Evolutionary conservation across 1,139 yeast species (phyloP).

Genomic region (Diutina mesorugosa): DNA sequence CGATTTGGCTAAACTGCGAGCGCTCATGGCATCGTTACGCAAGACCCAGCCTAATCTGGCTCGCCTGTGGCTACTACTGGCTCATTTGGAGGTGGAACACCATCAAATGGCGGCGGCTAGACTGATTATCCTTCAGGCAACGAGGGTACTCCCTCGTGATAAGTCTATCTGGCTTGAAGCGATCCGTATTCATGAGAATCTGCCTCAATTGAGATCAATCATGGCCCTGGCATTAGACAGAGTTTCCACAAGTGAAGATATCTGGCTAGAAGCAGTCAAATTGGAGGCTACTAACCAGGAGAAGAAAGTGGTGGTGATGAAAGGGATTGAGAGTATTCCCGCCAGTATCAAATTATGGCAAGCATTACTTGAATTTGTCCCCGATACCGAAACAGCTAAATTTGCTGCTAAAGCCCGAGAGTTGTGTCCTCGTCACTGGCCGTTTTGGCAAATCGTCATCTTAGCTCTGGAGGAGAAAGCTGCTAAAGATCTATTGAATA

Average conservation of each 20-base stretch:
- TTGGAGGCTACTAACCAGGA: background rate
- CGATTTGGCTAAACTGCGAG: conserved; percentile 46
- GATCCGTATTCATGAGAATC: conserved; percentile 44
- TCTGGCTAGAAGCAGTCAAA: background rate
- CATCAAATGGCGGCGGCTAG: conserved; percentile 46
- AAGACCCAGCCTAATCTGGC: conserved; percentile 64
- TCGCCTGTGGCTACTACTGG: conserved; percentile 81
- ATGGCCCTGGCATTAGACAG: background rate
- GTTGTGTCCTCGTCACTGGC: conserved; percentile 48
- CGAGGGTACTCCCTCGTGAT: conserved; percentile 48
- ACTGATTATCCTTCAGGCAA: conserved; percentile 55
- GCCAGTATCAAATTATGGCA: conserved; percentile 38
- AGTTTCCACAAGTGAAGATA: background rate
- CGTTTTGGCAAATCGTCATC: conserved; percentile 47
- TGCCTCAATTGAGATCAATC: background rate
- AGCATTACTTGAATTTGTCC: conserved; percentile 34
- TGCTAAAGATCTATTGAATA: conserved; percentile 43
- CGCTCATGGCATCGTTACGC: conserved; percentile 54
- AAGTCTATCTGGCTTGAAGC: conserved; percentile 80
- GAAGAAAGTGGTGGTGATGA: conserved; percentile 34
- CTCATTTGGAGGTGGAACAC: conserved; percentile 63
- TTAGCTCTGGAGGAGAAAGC: conserved; percentile 29
- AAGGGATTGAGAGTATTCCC: conserved; percentile 45
- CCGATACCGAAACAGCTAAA: conserved; percentile 30
- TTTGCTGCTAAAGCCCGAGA: conserved; percentile 55